Conservation (phyloP, 1,284 basidiomycete species). For the Mycena citricolor region DNA sequence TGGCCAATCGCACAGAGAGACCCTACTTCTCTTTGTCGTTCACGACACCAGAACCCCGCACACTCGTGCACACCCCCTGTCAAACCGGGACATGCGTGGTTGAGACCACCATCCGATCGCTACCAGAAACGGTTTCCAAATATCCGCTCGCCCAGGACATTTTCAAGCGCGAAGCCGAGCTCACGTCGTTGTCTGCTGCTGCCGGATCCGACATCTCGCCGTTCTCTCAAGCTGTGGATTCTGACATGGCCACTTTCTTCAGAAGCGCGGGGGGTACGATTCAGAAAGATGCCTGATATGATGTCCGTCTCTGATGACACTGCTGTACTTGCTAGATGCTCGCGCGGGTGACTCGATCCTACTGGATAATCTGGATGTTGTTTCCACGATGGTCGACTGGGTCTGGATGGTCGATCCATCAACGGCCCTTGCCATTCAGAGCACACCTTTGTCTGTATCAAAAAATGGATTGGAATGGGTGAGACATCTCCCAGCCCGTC, state of each 20-base stretch:
- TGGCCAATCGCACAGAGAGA: conserved; percentile 13
- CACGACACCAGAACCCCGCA: conserved; percentile 1
- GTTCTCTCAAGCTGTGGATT: conserved; percentile 59
- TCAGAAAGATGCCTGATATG: too few species aligned
- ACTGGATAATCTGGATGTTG: conserved; percentile 10
- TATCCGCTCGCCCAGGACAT: conserved; percentile 37
- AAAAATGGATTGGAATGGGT: too few species aligned
- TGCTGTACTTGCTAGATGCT: conserved; percentile 2
- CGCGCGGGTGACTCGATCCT: conserved; percentile 12
- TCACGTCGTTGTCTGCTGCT: conserved; percentile 35
- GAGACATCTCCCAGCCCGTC: too few species aligned
- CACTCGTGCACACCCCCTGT: conserved; percentile 42
- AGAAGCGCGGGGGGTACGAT: conserved; percentile 47
- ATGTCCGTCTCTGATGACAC: neutral
- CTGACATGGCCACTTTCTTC: conserved; percentile 47
- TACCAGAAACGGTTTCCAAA: conserved; percentile 35
- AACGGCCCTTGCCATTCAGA: too few species aligned
- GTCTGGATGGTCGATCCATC: conserved; percentile 10
- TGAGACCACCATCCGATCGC: conserved; percentile 51
- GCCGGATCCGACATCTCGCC: conserved; percentile 35
- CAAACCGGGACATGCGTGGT: conserved; percentile 46
- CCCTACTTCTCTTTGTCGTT: conserved; percentile 18
- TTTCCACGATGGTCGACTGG: conserved; percentile 13
- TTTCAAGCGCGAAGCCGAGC: conserved; percentile 40
- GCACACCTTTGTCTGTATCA: too few species aligned